Base-by-base conservation (phyloP, 192 early-diverging fungal genomes). In the Haplosporangium gracile region DNA sequence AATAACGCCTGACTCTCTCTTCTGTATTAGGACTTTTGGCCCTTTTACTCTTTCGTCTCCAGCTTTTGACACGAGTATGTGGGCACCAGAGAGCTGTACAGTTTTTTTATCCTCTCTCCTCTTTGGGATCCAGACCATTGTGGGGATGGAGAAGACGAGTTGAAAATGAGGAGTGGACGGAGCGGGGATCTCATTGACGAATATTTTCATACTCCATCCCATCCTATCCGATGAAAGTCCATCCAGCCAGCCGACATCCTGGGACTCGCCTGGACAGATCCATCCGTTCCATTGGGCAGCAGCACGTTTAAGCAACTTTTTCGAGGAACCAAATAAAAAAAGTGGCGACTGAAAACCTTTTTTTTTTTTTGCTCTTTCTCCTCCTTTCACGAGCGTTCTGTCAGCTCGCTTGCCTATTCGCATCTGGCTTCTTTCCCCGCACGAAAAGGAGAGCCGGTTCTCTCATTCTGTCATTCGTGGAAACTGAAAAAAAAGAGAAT, bases 361-460 rank as follows among this genome's bases (percentile, higher is more conserved):
- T 13, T 20, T 51, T 2, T 16, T 18, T 65, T 2, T 16, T 18
- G 32, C 60, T 26, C 60, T 29, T 29, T 32, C 57, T 6, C n/a
- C 10, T 8, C 10, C 29, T 65, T 65, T 65, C 60, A 65, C 60
- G 26, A 65, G 60, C 26, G 24, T 24, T 9, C n/a, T 57, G 22
- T 32, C 13, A 2, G 11, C 26, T 65, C 60, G 10, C 13, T 11
- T 29, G 60, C 60, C 60, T 65, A 65, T 65, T 32, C 2, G 60
- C 60, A 32, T 65, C 60, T 65, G 60, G 26, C 60, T 65, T 65
- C 60, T 65, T 65, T 32, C 60, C 60, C 60, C 60, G 60, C 60
- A 65, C 29, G 11, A 32, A 65, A 65, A 65, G 26, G 10, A 34
- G 60, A 65, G 60, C 60, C 29, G 29, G 60, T 65, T 15, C 26